Evolutionary conservation across 768 basidiomycete genomes (phyloP), one percentile per base, ranked within the genome.

Genomic region (Agaricus subrufescens): DNA sequence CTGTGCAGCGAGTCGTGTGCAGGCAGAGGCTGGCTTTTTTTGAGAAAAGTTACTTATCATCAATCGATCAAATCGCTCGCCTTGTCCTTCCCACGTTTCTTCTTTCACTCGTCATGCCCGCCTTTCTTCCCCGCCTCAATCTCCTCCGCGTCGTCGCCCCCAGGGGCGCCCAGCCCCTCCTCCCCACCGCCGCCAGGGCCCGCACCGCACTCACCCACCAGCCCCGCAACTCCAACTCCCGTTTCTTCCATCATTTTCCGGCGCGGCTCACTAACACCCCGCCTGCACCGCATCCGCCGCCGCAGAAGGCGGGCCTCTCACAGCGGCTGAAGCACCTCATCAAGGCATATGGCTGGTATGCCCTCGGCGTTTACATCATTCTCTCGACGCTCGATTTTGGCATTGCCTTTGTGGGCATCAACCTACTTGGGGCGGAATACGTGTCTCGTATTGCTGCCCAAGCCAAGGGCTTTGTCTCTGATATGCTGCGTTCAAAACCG

Each of bases 301-400:
- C 81, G 7, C 74, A 81, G 26, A 67, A 82, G 60, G 73, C 80
- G 2, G 71, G 85, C 0, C 74, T 92, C 54, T 83, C 87, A 1
- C 82, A 88, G 67, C 81, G 85, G 19, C 75, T 94, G 25, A 92
- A 86, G 65, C 79, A 83, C 62, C 87, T 98, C 56, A 86, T 94
- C 57, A 94, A 89, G 67, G 82, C 89, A 3, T 97, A 98, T 67
- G 96, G 96, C 30, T 94, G 91, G 91, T 96, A 95, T 67, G 94
- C 97, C 19, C 79, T 98, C 29, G 94, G 90, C 31, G 86, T 98
- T 26, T 99, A 99, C 75, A 44, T 87, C 59, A 66, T 86, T 49
- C 67, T 98, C 53, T 81, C 82, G 42, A 74, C 76, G 6, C 65
- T 94, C 66, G 97, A 99, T 69, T 94, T 98, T 67, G 73, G 82